These are phyloP conservation scores for Psilocybe sp. DNA, from an alignment of 768 basidiomycete species.

Conservation along the genomic window DNA sequence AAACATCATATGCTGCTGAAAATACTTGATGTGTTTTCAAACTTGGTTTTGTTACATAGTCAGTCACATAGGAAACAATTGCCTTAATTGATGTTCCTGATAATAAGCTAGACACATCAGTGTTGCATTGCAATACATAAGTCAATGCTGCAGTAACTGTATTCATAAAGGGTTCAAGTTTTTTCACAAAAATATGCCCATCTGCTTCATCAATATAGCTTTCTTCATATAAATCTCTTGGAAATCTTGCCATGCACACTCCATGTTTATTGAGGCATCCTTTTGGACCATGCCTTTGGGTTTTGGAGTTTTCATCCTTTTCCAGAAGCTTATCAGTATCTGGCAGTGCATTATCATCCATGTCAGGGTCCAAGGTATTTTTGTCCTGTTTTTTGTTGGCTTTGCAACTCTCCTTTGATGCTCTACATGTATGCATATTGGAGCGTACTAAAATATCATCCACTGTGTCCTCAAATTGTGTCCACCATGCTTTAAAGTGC, in stretches of 20 bases:
- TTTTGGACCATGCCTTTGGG: too few species aligned
- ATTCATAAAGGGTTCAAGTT: conserved; percentile 17
- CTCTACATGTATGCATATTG: conserved; percentile 27
- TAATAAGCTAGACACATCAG: conserved; percentile 33
- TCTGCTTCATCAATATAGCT: too few species aligned
- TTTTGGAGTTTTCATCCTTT: too few species aligned
- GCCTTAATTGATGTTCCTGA: conserved; percentile 39
- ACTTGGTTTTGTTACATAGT: conserved; percentile 40
- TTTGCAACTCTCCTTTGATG: not conserved
- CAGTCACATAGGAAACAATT: conserved; percentile 34
- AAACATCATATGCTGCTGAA: conserved; percentile 23
- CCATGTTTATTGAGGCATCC: too few species aligned
- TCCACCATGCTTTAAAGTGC: conserved; percentile 13
- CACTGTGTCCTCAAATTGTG: conserved; percentile 13
- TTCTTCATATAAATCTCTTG: too few species aligned
- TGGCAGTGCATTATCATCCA: too few species aligned
- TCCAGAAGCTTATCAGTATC: too few species aligned
- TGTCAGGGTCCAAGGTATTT: not conserved
- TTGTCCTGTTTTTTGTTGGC: not conserved
- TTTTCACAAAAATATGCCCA: too few species aligned
- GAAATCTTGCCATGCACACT: too few species aligned
- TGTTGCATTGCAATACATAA: conserved; percentile 34
- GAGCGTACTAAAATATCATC: conserved; percentile 26
- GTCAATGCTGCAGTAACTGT: conserved; percentile 25
- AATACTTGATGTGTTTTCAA: conserved; percentile 39